Percentiles rank a stretch among this genome's conserved stretches.
Conservation (phyloP, 1,284 basidiomycete genomes). For the Moesziomyces sp. region DNA sequence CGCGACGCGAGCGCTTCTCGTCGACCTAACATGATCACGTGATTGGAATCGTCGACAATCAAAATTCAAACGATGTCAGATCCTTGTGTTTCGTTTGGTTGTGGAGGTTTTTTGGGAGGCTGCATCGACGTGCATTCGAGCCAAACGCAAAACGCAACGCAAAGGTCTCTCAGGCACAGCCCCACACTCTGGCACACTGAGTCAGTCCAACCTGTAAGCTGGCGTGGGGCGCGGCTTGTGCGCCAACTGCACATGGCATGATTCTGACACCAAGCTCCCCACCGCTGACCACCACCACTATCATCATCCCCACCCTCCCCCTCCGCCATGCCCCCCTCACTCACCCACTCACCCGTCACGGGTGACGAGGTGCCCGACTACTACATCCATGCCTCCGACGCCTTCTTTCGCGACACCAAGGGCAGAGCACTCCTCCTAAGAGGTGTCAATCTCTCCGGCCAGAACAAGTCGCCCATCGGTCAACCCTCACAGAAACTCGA, state of each 20-base stretch:
- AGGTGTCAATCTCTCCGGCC: constrained; percentile 91
- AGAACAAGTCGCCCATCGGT: constrained; percentile 82
- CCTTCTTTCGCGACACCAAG: constrained; percentile 82
- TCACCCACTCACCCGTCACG: constrained; percentile 32
- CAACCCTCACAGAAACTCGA: constrained; percentile 75
- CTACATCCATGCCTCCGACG: constrained; percentile 57
- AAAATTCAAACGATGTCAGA: background rate
- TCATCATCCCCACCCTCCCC: background rate
- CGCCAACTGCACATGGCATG: too few relatives aligned
- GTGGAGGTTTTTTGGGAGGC: too few relatives aligned
- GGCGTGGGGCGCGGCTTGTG: too few relatives aligned
- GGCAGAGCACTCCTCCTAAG: constrained; percentile 87
- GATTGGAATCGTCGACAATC: background rate
- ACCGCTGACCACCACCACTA: background rate
- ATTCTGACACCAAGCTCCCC: background rate
- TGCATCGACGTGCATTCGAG: background rate
- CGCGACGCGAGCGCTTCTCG: constrained; percentile 24
- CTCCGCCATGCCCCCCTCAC: constrained; percentile 14
- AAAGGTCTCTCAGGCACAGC: too few relatives aligned
- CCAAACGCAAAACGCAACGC: too few relatives aligned
- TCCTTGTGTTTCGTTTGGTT: too few relatives aligned
- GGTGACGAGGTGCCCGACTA: constrained; percentile 41
- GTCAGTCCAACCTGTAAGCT: too few relatives aligned
- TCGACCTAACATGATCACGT: constrained; percentile 39
- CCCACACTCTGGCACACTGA: too few relatives aligned